phyloP scores from a whole-genome alignment of 2,329 filamentous ascomycete species.

The Talaromyces sp. region DNA sequence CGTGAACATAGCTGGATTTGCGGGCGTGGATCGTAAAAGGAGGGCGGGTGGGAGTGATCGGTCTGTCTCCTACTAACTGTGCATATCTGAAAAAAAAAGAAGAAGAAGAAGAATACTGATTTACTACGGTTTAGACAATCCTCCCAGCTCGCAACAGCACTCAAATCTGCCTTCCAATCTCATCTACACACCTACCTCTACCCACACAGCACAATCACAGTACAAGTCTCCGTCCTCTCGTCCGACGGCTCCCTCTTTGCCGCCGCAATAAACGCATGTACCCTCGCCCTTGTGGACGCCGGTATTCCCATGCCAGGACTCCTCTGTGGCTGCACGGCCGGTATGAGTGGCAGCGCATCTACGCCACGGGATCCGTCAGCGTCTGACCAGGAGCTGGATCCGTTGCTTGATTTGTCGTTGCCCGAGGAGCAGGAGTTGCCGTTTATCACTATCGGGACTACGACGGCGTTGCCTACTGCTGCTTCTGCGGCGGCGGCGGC shows the following conservation, averaged over 20 bases:
- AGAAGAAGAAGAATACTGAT: background rate
- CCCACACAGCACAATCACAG: slow-evolving; percentile 76
- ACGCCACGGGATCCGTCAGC: slow-evolving; percentile 31
- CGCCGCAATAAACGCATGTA: slow-evolving; percentile 83
- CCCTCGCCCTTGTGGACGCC: slow-evolving; percentile 86
- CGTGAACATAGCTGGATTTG: slow-evolving; percentile 82
- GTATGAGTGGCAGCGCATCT: slow-evolving; percentile 51
- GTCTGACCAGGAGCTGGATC: slow-evolving; percentile 35
- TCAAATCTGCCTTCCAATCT: slow-evolving; percentile 69
- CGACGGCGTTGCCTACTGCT: slow-evolving; percentile 32
- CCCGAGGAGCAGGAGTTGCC: slow-evolving; percentile 68
- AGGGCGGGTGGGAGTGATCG: slow-evolving; percentile 66
- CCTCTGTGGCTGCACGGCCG: slow-evolving; percentile 80
- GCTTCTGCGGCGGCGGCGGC: slow-evolving; percentile 50
- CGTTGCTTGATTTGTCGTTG: slow-evolving; percentile 40
- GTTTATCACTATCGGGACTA: slow-evolving; percentile 76
- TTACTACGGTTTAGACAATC: slow-evolving; percentile 56
- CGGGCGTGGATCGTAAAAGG: slow-evolving; percentile 76
- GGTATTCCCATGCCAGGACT: slow-evolving; percentile 95
- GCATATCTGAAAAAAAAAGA: background rate
- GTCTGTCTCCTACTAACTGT: slow-evolving; percentile 42
- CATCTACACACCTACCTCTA: slow-evolving; percentile 83
- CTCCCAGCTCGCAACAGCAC: slow-evolving; percentile 56
- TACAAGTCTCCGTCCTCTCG: slow-evolving; percentile 80
- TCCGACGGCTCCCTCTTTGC: slow-evolving; percentile 88